Base-by-base conservation (phyloP, 2,329 filamentous ascomycete species). In the Colletotrichum sp. region DNA sequence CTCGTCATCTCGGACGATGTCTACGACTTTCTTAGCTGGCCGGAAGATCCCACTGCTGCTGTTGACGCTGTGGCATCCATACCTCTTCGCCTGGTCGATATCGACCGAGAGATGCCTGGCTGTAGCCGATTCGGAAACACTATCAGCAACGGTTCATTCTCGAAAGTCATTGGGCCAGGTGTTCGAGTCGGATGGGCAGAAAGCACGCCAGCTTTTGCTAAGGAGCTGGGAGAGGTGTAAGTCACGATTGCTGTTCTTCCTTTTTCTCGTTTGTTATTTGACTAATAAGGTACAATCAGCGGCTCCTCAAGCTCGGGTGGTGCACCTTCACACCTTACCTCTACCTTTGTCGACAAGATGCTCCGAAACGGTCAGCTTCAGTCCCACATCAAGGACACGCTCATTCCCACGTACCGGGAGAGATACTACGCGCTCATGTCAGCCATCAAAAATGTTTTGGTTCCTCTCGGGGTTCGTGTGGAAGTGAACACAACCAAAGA, bases 1-100 rank as follows among this genome's bases (percentile, higher is more conserved):
- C 89, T 99, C 15, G 85, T 98, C 69, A 89, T 98, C 24, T 92
- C 92, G 55, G 96, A 99, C 85, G 97, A 99, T 82, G 96, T 99
- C 8, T 99, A 99, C 82, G 96, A 99, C 83, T 94, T 96, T 77
- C 88, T 99, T 4, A 94, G 96, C 82, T 98, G 96, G 95, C 76
- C 67, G 8, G 72, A 32, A 30, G 60, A 67, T 4, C 43, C 83
- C 84, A 21, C 86, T 83, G 77, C 79, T 38, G 67, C 74, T 38
- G 21, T 24, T 3, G 66, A 81, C 81, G 38, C 83, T 84, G 30
- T 86, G 82, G 77, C 77, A 26, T 64, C 74, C 30, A 90, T 93
- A 5, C 91, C 95, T 5, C 95, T 95, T 5, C 92, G 95, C 1
- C 87, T 98, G 1, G 92, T 95, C 16, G 95, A 98, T 81, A 87